A percentile compares a stretch with the other conserved stretches of the same genome.
Conservation (phyloP, 108 stramenopile species). For the Bacterosira constricta region DNA sequence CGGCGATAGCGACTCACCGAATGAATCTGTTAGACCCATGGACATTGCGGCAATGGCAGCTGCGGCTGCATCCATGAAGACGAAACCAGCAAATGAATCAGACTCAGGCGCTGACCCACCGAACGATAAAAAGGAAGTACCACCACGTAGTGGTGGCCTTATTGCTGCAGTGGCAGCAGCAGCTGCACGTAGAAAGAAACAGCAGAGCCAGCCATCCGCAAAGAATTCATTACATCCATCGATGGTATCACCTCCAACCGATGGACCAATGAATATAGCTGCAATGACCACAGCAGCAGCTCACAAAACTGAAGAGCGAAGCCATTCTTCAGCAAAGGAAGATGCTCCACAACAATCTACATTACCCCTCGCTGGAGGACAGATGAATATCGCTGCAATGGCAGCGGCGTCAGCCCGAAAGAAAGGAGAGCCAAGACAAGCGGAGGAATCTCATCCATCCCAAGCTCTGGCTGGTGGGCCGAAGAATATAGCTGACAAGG, state of each 20-base stretch:
- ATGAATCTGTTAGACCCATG: not conserved
- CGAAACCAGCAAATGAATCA: no score
- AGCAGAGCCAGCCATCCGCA: no score
- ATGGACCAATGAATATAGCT: no score
- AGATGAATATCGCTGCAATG: not conserved
- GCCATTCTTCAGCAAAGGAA: not conserved
- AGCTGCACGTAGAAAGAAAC: not conserved
- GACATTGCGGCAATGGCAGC: not conserved
- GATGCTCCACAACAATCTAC: not conserved
- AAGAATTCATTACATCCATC: no score
- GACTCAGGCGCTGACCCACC: not conserved
- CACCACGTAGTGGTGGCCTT: not conserved
- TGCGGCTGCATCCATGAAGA: not conserved
- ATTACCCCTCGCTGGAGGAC: not conserved
- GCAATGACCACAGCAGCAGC: conserved; percentile 19
- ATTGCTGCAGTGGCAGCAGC: not conserved
- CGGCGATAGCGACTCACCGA: not conserved
- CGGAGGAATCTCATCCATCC: not conserved
- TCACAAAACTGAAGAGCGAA: not conserved
- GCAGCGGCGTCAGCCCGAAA: not conserved
- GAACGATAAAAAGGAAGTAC: not conserved
- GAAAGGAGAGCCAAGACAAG: not conserved
- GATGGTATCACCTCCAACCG: no score
- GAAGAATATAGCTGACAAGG: not conserved
- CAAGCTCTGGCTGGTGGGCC: not conserved